Evolutionary conservation across 225 moss, liverwort and hornwort genomes (phyloP).

Genomic region (Marchantia polymorpha): DNA sequence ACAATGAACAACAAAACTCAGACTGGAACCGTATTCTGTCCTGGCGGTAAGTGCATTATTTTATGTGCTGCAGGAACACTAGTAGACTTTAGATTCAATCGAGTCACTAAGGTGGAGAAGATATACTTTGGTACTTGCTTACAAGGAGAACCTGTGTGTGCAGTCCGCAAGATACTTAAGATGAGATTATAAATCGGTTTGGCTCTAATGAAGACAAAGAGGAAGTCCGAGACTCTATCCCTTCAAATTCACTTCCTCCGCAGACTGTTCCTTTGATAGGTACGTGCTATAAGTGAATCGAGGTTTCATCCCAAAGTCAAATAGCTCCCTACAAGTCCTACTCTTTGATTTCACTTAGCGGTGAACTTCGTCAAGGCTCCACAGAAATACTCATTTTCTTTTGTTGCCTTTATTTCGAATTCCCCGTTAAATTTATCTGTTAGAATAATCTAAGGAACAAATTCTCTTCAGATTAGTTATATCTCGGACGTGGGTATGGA

Average conservation of each 20-base stretch:
- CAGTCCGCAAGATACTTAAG: slow-evolving; percentile 4
- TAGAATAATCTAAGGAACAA: too few relatives aligned
- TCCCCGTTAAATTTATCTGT: too few relatives aligned
- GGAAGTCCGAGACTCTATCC: background rate
- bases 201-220: background rate
- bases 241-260: background rate
- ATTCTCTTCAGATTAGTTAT: too few relatives aligned
- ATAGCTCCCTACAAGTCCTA: too few relatives aligned
- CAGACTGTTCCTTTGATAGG: background rate
- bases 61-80: background rate
- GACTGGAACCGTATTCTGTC: too few relatives aligned
- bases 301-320: too few relatives aligned
- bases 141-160: background rate
- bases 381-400: too few relatives aligned
- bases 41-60: background rate
- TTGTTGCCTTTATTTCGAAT: too few relatives aligned
- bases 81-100: background rate
- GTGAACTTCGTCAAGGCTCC: too few relatives aligned
- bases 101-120: background rate
- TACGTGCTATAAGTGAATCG: background rate
- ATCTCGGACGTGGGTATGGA: too few relatives aligned
- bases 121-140: background rate
- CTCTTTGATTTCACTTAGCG: too few relatives aligned
- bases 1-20: too few relatives aligned
- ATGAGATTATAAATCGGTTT: background rate